Evolutionary conservation across 2,329 filamentous ascomycete species (phyloP).

Genomic region (Coniosporium tulheliwenetii): DNA sequence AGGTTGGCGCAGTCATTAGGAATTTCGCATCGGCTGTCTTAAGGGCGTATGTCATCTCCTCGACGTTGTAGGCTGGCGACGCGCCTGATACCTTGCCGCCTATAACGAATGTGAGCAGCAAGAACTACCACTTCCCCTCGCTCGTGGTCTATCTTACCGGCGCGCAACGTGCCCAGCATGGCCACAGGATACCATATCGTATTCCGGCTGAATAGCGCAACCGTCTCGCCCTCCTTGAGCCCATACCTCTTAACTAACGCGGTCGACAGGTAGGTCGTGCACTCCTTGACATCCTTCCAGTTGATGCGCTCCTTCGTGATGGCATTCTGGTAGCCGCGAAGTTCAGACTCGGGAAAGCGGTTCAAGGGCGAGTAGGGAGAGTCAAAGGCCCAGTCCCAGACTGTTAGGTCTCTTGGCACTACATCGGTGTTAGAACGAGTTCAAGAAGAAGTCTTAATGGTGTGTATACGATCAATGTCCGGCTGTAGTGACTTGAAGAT

Average conservation of each 20-base stretch:
- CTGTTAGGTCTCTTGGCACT: conserved; percentile 39
- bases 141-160: conserved; percentile 14
- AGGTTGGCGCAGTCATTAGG: conserved; percentile 39
- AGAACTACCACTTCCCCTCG: not conserved
- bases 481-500: conserved; percentile 25
- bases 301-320: conserved; percentile 41
- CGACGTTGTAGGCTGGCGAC: conserved; percentile 48
- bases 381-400: conserved; percentile 49
- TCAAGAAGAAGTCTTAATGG: not conserved
- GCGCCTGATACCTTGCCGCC: conserved; percentile 45
- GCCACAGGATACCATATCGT: conserved; percentile 53
- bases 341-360: conserved; percentile 19
- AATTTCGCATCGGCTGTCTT: conserved; percentile 41
- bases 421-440: not conserved
- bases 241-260: conserved; percentile 40
- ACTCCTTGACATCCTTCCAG: conserved; percentile 41
- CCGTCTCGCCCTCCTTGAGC: conserved; percentile 37
- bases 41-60: conserved; percentile 52
- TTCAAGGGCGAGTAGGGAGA: conserved; percentile 34
- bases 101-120: not conserved
- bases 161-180: conserved; percentile 39
- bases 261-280: conserved; percentile 43
- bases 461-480: conserved; percentile 21
- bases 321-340: conserved; percentile 42
- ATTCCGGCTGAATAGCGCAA: conserved; percentile 47